Evolutionary conservation across 306 rosid genomes (phyloP).

Genomic region (Vigna angularis): DNA sequence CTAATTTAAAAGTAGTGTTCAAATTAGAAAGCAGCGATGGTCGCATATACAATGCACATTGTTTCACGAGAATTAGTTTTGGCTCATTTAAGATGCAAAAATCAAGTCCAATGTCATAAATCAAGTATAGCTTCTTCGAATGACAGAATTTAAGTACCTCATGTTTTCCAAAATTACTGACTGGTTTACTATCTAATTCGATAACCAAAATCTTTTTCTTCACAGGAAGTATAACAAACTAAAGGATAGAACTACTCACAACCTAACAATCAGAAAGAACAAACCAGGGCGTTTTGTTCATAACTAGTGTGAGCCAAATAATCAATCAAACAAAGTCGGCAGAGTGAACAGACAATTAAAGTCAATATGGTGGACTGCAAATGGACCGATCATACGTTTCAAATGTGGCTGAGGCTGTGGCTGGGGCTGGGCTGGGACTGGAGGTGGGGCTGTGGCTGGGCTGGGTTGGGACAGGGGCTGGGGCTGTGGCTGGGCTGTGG

Average conservation of each 20-base stretch:
- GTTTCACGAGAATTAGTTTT: background rate
- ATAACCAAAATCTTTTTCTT: background rate
- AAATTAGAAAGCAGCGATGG: background rate
- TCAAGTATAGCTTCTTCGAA: background rate
- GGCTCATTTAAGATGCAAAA: conserved; percentile 17
- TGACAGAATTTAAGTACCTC: background rate
- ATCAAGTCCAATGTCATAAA: conserved; percentile 24
- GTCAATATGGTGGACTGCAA: background rate
- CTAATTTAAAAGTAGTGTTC: background rate
- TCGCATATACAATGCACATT: background rate
- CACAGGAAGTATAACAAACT: background rate
- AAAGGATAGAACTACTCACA: background rate
- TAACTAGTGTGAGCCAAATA: background rate
- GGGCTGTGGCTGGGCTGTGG: too few relatives aligned
- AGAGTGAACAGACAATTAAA: background rate
- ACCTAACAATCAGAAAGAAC: background rate
- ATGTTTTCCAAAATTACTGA: background rate
- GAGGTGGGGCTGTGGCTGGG: too few relatives aligned
- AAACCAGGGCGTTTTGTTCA: background rate
- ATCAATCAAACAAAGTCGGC: conserved; percentile 5
- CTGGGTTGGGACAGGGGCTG: too few relatives aligned
- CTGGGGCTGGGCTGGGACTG: too few relatives aligned
- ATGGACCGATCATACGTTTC: background rate
- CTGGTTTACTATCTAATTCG: background rate
- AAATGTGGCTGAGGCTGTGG: background rate